Evolutionary conservation across 345 rosid species (phyloP), one percentile per base, ranked within the genome.

Genomic region (Cardamine chenopodiifolia): DNA sequence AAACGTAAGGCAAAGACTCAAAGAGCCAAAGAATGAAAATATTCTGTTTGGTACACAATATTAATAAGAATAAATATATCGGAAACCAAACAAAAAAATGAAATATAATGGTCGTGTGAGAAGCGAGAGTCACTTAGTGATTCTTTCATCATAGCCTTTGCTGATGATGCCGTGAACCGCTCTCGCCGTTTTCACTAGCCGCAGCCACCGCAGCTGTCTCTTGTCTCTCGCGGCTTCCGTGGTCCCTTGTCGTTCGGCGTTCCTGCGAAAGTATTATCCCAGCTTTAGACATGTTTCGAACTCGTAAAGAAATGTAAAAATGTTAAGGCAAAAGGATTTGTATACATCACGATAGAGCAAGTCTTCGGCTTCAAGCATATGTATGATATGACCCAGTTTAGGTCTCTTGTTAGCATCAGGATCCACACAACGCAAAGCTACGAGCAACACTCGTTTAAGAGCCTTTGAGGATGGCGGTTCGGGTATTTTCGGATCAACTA

Each of bases 351-450:
- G 87, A 80, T 68, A 87, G 19, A 85, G 87, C 5, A 82, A 67
- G 54, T 91, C 97, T 77, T 91, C 94, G 57, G 94, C 90, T 86
- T 93, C 97, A 49, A 93, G 91, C 98, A 93, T 89, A 74, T 93
- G 96, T 19, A 93, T 80, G 7, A 93, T 68, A 76, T 93, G 96
- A 7, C 98, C 93, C 96, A 93, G 82, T 71, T 87, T 87, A 10
- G 90, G 96, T 79, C 96, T 77, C 66, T 86, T 89, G 77, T 83
- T 81, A 4, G 96, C 90, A 72, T 87, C 87, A 53, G 92, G 88
- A 72, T 93, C 98, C 19, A 93, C 96, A 53, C 98, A 93, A 5
- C 93, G 88, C 72, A 93, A 77, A 69, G 98, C 96, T 11, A 89
- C 93, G n/a, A 93, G 90, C 78, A 93, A 86, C 56, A 81, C 85